Percentiles rank a stretch among this genome's conserved stretches.
phyloP scores from a whole-genome alignment of 176 grass and related monocot species.

The Carex littledalei region DNA sequence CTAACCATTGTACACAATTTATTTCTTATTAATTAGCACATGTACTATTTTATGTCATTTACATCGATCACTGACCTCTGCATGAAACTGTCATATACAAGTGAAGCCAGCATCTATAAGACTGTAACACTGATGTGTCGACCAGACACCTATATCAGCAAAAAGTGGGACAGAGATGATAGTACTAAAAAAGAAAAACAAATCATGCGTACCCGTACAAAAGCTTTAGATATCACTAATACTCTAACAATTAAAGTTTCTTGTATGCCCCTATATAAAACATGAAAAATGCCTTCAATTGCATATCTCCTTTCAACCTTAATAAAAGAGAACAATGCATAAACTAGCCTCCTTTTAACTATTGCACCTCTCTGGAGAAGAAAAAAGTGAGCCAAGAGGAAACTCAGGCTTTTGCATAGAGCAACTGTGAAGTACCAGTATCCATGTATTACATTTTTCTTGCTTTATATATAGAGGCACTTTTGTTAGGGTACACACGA shows the following conservation, averaged over 20 bases:
- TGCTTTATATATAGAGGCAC: neutral
- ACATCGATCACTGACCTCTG: neutral
- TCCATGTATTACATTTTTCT: neutral
- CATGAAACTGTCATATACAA: neutral
- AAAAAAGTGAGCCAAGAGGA: neutral
- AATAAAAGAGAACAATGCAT: neutral
- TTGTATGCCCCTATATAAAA: neutral
- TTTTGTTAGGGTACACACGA: slow-evolving; percentile 6
- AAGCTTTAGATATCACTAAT: slow-evolving; percentile 1
- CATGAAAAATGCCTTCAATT: neutral
- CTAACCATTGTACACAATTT: neutral
- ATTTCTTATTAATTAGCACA: neutral
- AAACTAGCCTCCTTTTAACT: no score
- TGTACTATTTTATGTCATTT: neutral
- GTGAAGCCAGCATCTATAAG: neutral
- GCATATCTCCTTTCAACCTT: neutral
- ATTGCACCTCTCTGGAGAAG: neutral
- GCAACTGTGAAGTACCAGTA: neutral
- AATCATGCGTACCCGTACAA: slow-evolving; percentile 15
- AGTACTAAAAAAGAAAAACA: neutral
- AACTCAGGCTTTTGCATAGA: neutral
- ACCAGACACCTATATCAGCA: neutral
- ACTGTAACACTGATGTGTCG: neutral
- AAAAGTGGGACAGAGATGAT: slow-evolving; percentile 4
- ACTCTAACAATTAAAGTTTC: neutral